Percentiles rank a stretch among this genome's conserved stretches.
These are phyloP conservation scores for Bocquillonia castaneifolia DNA, from an alignment of 441 rosid genomes.

Conservation along the genomic window DNA sequence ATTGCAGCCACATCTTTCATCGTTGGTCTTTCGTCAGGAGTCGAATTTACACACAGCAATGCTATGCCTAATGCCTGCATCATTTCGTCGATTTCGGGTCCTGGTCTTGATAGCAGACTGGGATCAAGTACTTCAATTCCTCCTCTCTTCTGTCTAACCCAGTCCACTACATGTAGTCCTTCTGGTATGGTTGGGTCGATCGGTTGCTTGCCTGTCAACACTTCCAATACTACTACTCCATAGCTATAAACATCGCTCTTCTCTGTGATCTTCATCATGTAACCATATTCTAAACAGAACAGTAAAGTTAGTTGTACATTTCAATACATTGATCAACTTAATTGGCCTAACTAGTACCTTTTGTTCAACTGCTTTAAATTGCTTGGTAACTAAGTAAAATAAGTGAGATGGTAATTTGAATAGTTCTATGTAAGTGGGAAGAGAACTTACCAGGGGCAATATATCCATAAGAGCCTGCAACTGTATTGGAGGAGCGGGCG, in stretches of 20 bases:
- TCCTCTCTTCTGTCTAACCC: slow-evolving; percentile 71
- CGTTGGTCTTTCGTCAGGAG: slow-evolving; percentile 82
- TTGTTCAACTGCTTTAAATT: too few relatives aligned
- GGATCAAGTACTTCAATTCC: slow-evolving; percentile 64
- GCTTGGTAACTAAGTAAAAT: background rate
- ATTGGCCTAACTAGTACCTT: too few relatives aligned
- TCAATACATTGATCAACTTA: background rate
- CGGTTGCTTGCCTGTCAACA: slow-evolving; percentile 86
- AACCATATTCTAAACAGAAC: slow-evolving; percentile 67
- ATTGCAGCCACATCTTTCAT: slow-evolving; percentile 93
- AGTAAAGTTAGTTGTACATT: slow-evolving; percentile 5
- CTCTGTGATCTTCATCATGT: slow-evolving; percentile 94
- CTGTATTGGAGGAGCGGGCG: slow-evolving; percentile 77
- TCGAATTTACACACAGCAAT: slow-evolving; percentile 62
- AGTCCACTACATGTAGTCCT: slow-evolving; percentile 78
- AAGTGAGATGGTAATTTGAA: background rate
- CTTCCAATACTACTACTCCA: slow-evolving; percentile 80
- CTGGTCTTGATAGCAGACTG: slow-evolving; percentile 44
- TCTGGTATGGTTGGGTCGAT: slow-evolving; percentile 96
- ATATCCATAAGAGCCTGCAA: slow-evolving; percentile 94
- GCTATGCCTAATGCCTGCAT: slow-evolving; percentile 80
- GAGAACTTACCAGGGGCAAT: slow-evolving; percentile 83
- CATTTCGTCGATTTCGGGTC: slow-evolving; percentile 73
- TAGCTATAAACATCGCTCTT: slow-evolving; percentile 95
- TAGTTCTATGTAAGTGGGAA: background rate